phyloP scores from a whole-genome alignment of 768 basidiomycete species.

The Auriscalpium orientale region DNA sequence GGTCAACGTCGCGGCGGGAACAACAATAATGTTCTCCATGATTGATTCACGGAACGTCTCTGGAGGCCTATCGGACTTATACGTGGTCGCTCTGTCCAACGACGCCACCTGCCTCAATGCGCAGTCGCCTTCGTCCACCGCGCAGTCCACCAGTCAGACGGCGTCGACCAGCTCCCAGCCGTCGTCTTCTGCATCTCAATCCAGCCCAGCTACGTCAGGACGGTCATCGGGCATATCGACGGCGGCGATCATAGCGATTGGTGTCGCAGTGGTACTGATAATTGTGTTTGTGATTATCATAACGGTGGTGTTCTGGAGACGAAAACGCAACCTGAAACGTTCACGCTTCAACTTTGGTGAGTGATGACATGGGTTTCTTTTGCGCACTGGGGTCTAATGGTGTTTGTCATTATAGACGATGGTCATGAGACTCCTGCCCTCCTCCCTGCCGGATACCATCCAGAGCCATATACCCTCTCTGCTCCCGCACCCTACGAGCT shows the following conservation, averaged over 20 bases:
- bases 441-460: background rate
- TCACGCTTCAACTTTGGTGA: background rate
- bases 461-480: background rate
- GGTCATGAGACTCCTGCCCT: background rate
- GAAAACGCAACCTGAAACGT: background rate
- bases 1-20: constrained; percentile 50
- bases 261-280: background rate
- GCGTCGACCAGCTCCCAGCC: constrained; percentile 12
- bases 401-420: background rate
- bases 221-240: background rate
- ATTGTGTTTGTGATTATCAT: background rate
- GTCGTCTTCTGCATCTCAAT: background rate
- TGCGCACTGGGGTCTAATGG: background rate
- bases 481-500: background rate
- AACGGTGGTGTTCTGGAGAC: background rate
- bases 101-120: constrained; percentile 44
- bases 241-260: no score
- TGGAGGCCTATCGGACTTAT: constrained; percentile 56
- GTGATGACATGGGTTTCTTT: background rate
- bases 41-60: constrained; percentile 39
- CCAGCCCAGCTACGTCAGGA: background rate
- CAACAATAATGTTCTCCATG: constrained; percentile 50
- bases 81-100: constrained; percentile 38
- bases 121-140: constrained; percentile 47
- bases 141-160: background rate